Evolutionary conservation across 2,329 filamentous ascomycete genomes (phyloP), one percentile per base, ranked within the genome.

Genomic region (Moelleriella libera): DNA sequence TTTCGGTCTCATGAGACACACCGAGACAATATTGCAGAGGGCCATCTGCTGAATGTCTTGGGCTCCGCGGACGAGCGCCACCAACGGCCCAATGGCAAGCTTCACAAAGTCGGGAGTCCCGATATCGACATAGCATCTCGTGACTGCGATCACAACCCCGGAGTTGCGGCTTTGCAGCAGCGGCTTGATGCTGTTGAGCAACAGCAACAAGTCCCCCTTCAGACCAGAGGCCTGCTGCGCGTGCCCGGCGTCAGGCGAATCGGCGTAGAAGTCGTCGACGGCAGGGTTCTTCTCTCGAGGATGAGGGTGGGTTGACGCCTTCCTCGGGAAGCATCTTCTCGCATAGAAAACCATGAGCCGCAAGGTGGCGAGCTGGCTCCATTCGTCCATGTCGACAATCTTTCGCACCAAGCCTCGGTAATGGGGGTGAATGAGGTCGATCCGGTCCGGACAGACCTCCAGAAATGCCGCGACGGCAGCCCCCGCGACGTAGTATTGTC

Each of bases 381-480:
- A 98, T 66, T 98, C 92, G 59, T 98, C 92, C 92, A 98, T 98
- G 61, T 98, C 92, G 29, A 96, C 88, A 46, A 97, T 69, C 69
- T 96, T 95, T 63, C 81, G 86, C 52, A 94, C 82, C 52, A 98
- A 69, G 37, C 78, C 74, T 45, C 87, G 80, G 66, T 97, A 98
- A 60, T 95, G 85, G 54, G 84, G 82, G 64, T 98, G 92, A 55
- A 98, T 81, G 50, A 98, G 68, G 60, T 96, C 89, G 53, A 95
- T 75, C 47, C 85, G 74, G 12, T 94, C 83, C 0, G 92, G 89
- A 54, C 90, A 97, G 30, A 97, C 73, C 53, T 95, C 88, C 63
- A 94, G 65, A 57, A 94, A 96, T 0, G 92, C 86, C 39, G 83
- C 80, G 4, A 97, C 88, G 1, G 92, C 92, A 3, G 92, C 88